These are phyloP conservation scores for Monilinia vaccinii-corymbosi DNA, from an alignment of 2,329 filamentous ascomycete genomes.

Conservation along the genomic window DNA sequence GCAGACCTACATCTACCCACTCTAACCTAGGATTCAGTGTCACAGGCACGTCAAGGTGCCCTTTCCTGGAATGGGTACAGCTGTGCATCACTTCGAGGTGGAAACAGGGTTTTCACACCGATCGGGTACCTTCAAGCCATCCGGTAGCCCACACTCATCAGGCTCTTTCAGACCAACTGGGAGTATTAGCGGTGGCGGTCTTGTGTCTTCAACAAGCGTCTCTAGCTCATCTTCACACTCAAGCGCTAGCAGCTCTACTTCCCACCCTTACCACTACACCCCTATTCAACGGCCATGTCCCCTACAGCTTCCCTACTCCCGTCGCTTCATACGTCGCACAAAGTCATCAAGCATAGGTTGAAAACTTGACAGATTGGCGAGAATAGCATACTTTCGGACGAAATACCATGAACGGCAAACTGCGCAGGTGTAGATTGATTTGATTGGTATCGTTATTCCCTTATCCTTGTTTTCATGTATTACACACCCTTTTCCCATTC, in stretches of 20 bases:
- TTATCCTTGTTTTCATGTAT: background rate
- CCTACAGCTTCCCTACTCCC: conserved; percentile 2
- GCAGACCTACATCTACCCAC: background rate
- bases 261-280: background rate
- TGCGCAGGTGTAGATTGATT: background rate
- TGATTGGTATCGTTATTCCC: background rate
- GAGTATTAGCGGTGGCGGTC: background rate
- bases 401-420: background rate
- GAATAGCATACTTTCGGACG: background rate
- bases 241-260: background rate
- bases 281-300: background rate
- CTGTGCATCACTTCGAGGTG: background rate
- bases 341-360: background rate
- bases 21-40: background rate
- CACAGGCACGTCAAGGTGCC: background rate
- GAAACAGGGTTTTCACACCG: background rate
- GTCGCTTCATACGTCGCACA: conserved; percentile 1
- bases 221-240: background rate
- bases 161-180: background rate
- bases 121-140: background rate
- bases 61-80: conserved; percentile 1
- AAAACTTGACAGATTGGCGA: background rate
- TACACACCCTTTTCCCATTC: background rate
- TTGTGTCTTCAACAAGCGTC: background rate
- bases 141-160: background rate